These are phyloP conservation scores for Periconia macrospinosa DNA, from an alignment of 2,329 filamentous ascomycete genomes.

Conservation along the genomic window DNA sequence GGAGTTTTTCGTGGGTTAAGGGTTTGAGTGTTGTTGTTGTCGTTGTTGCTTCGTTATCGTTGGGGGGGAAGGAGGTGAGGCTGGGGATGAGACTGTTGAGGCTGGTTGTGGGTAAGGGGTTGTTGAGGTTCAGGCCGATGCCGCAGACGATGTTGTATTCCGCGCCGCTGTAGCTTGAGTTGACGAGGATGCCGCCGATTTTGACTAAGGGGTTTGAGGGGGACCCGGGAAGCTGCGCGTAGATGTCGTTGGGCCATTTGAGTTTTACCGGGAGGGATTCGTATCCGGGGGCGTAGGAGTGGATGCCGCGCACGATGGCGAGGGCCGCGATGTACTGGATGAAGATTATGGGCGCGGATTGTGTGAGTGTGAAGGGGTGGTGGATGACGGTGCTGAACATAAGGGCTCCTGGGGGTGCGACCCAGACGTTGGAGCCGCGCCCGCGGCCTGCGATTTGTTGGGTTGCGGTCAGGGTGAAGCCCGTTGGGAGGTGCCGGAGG, in stretches of 20 bases:
- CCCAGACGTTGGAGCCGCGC: slow-evolving; percentile 90
- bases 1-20: slow-evolving; percentile 75
- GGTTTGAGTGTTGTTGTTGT: slow-evolving; percentile 47
- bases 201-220: slow-evolving; percentile 69
- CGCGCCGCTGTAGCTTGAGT: slow-evolving; percentile 76
- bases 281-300: slow-evolving; percentile 77
- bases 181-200: slow-evolving; percentile 89
- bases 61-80: slow-evolving; percentile 46
- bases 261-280: slow-evolving; percentile 75
- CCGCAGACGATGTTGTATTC: slow-evolving; percentile 86
- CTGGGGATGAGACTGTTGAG: slow-evolving; percentile 68
- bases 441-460: slow-evolving; percentile 87
- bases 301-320: slow-evolving; percentile 81
- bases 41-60: too few relatives aligned
- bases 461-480: slow-evolving; percentile 86
- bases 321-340: slow-evolving; percentile 91
- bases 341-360: slow-evolving; percentile 81
- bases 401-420: slow-evolving; percentile 81
- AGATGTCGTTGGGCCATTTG: slow-evolving; percentile 97
- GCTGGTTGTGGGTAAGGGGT: slow-evolving; percentile 82
- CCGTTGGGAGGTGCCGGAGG: slow-evolving; percentile 74
- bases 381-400: slow-evolving; percentile 89
- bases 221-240: slow-evolving; percentile 53
- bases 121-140: slow-evolving; percentile 79
- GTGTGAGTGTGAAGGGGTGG: slow-evolving; percentile 73